These are phyloP conservation scores for Tetrastigma voinierianum DNA, from an alignment of 164 flowering plant genomes.

Conservation along the genomic window DNA sequence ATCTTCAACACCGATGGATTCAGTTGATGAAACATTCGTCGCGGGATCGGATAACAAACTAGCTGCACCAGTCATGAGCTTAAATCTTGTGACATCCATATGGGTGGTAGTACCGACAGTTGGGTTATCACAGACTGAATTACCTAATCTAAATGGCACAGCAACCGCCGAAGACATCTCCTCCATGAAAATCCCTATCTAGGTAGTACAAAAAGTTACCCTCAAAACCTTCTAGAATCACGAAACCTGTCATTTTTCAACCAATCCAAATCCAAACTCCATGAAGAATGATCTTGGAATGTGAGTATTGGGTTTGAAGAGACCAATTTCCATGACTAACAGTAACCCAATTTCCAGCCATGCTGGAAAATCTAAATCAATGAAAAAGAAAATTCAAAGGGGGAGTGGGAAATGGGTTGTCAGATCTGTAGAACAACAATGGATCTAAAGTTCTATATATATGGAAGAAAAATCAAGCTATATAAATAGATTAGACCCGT, in stretches of 20 bases:
- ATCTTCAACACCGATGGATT: slow-evolving; percentile 15
- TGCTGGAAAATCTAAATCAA: background rate
- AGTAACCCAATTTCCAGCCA: background rate
- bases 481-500: slow-evolving; percentile 4
- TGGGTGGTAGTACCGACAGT: slow-evolving; percentile 18
- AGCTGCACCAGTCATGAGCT: slow-evolving; percentile 31
- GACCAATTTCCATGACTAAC: slow-evolving; percentile 31
- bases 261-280: slow-evolving; percentile 23
- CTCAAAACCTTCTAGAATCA: slow-evolving; percentile 25
- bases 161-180: slow-evolving; percentile 41
- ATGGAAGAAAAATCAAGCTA: slow-evolving; percentile 16
- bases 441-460: slow-evolving; percentile 28
- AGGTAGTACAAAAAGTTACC: slow-evolving; percentile 28
- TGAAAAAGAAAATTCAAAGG: slow-evolving; percentile 13
- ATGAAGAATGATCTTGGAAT: slow-evolving; percentile 20
- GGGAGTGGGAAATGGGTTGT: slow-evolving; percentile 20
- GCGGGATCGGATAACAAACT: slow-evolving; percentile 26
- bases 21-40: slow-evolving; percentile 18
- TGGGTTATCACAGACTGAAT: slow-evolving; percentile 35
- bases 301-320: slow-evolving; percentile 16
- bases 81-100: slow-evolving; percentile 25
- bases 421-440: slow-evolving; percentile 46
- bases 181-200: slow-evolving; percentile 42
- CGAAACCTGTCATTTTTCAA: slow-evolving; percentile 39
- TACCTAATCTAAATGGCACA: slow-evolving; percentile 53